A percentile compares a stretch with the other conserved stretches of the same genome.
phyloP scores from a whole-genome alignment of 2,329 filamentous ascomycete species.

The Orbilia javanica region DNA sequence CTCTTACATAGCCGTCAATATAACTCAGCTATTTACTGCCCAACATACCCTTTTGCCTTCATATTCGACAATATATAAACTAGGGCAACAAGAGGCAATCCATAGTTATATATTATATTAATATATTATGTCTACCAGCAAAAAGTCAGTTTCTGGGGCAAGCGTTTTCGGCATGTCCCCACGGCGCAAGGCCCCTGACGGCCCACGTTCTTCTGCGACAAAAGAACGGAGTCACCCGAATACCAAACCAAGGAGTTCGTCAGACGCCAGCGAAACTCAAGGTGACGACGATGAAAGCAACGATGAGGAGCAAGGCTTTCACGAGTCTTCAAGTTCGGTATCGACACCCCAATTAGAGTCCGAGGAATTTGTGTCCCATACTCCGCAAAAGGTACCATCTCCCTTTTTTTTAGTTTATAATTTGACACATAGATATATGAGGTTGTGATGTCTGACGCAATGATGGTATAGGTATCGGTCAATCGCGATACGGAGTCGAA shows the following conservation, averaged over 20 bases:
- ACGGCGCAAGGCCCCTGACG: background rate
- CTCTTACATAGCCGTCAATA: too few relatives aligned
- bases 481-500: background rate
- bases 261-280: background rate
- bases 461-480: background rate
- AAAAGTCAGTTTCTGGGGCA: background rate
- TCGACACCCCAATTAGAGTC: background rate
- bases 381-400: background rate
- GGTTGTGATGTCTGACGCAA: too few relatives aligned
- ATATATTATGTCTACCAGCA: background rate
- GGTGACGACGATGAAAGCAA: conserved; percentile 9
- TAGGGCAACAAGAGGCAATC: too few relatives aligned
- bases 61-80: too few relatives aligned
- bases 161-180: background rate
- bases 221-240: background rate
- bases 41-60: too few relatives aligned
- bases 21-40: too few relatives aligned
- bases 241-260: background rate
- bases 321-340: background rate
- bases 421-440: too few relatives aligned
- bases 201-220: background rate
- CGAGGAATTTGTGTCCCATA: background rate
- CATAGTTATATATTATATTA: too few relatives aligned
- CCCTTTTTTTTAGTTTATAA: background rate
- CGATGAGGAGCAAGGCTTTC: background rate